Base-by-base conservation (phyloP, 441 rosid genomes). In the Melastoma candidum region DNA sequence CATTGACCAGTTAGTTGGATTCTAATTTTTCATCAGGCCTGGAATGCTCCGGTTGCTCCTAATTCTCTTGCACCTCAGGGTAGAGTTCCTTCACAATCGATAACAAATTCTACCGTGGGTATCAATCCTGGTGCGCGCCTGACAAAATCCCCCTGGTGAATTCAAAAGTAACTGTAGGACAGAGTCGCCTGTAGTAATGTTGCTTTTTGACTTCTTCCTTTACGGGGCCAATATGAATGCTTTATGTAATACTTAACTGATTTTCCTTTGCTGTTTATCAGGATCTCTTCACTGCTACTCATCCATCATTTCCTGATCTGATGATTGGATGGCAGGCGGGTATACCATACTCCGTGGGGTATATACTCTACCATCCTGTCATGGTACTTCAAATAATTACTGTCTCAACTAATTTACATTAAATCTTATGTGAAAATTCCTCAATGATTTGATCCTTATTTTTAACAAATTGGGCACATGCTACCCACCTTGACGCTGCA, bases 151-250 rank as follows among this genome's bases (percentile, higher is more conserved):
- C 7, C 10, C 71, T 11, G 47, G 13, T 26, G 95, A 87, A 57
- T 70, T 65, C 46, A 75, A 77, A 65, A 57, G 76, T 41, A 59
- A 60, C 26, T 86, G 79, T 70, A 89, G 96, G 74, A 69, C 56
- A 66, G 95, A 77, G 78, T 69, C 86, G 66, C 88, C 98, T 59
- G 77, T 47, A 84, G 97, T 92, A 83, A 61, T 57, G 43, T 46
- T 57, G 47, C 43, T 17, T 17, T 17, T 17, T 17, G 22, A 17
- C 22, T 17, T 17, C 22, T 17, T 17, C 22, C 22, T 17, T 17
- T 17, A 17, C 22, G 22, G 22, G 22, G 22, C 22, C 22, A 17
- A 17, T n/a, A 17, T 17, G 22, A 17, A 17, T 17, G 22, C 22
- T 17, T 27, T 27, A 47, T 26, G 4, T 0, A 22, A 46, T 9